Conservation (phyloP, 352 stramenopile species). For the Globisporangium cystogenes region DNA sequence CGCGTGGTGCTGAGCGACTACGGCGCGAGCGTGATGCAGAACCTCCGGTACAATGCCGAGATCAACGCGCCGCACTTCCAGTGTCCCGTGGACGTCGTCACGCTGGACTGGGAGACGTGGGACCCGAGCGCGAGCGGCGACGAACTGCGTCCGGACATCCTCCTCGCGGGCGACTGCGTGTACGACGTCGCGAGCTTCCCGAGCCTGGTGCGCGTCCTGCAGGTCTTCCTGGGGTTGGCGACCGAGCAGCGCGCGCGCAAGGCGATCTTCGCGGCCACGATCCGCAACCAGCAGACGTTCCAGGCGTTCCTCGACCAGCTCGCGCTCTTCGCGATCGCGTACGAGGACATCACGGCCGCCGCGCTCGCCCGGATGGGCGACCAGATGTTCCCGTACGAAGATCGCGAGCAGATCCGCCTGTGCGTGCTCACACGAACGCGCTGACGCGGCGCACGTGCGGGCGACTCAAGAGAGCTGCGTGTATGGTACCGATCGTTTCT, state of each 20-base stretch:
- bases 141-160: constrained; percentile 30
- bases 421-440: constrained; percentile 20
- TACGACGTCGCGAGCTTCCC: constrained; percentile 71
- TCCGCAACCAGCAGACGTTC: constrained; percentile 74
- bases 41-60: constrained; percentile 77
- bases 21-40: constrained; percentile 76
- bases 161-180: constrained; percentile 72
- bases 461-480: background rate
- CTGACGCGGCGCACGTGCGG: background rate
- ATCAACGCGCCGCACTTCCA: constrained; percentile 44
- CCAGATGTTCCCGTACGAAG: constrained; percentile 51
- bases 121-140: constrained; percentile 23
- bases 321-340: constrained; percentile 40
- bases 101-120: constrained; percentile 73
- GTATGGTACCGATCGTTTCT: background rate
- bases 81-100: constrained; percentile 48
- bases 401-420: constrained; percentile 64
- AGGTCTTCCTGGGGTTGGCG: constrained; percentile 32
- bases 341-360: constrained; percentile 52
- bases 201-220: constrained; percentile 45
- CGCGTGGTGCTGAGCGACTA: constrained; percentile 70
- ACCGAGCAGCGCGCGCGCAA: constrained; percentile 13
- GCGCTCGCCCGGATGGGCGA: constrained; percentile 33
- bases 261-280: constrained; percentile 73
- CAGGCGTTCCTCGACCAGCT: constrained; percentile 67